Base-by-base conservation (phyloP, 73 alveolate genomes). In the Symbiodinium pilosum region DNA sequence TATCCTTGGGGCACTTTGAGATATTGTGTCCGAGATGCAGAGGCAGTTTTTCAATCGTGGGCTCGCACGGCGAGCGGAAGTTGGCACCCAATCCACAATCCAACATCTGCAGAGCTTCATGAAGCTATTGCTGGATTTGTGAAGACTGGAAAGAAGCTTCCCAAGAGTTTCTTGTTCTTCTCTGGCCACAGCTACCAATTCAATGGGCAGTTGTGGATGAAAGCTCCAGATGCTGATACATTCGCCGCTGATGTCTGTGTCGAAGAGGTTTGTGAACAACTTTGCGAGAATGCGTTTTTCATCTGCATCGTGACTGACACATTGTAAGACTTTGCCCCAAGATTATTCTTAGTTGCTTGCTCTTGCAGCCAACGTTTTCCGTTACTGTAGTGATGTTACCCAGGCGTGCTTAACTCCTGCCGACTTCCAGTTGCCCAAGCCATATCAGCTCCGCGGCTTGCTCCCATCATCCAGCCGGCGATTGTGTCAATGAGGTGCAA, bases 161-260 rank as follows among this genome's bases (percentile, higher is more conserved):
- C 42, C 34, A 24, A 43, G 28, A 84, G 43, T 43, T 43, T 84
- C 30, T 30, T 84, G 43, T 21, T 41, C 28, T 41, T 43, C 3
- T 40, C 73, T 16, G 92, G 92, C 21, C 92, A 84, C 8, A 38
- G 92, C 26, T 84, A 84, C 42, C 73, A 42, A 36, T n/a, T 7
- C 2, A 28, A 21, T 21, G 69, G 43, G 32, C 20, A 42, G 42
- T 5, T 1, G 92, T 42, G 43, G 34, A 21, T 84, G 43, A 84
- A 84, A 28, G 18, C 92, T 9, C 92, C 92, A 2, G 92, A 84
- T 43, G 41, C 92, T 42, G 92, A 84, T 11, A 84, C 92, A 3
- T 21, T 28, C 28, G 4, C 92, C 32, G 69, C 92, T 42, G 92
- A 84, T 84, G 51, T 84, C 2, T 84, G 92, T 28, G 92, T 84